Base-by-base conservation (phyloP, 768 basidiomycete genomes). In the Pleurotus tuoliensis region DNA sequence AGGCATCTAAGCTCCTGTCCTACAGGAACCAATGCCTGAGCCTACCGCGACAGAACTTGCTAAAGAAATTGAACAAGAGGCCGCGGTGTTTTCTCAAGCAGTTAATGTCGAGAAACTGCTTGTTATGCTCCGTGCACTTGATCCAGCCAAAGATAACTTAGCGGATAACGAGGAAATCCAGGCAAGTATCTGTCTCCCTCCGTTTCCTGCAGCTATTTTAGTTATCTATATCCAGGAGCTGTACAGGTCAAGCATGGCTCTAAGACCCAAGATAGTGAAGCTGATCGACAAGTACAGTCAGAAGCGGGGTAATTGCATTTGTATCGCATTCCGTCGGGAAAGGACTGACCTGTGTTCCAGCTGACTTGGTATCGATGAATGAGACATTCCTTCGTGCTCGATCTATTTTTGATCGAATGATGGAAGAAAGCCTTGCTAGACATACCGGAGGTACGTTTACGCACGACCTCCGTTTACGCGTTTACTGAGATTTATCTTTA, bases 261-360 rank as follows among this genome's bases (percentile, higher is more conserved):
- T 97, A 40, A 81, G 95, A 45, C 94, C 94, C 5, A 95, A 94
- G 78, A 96, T 98, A 60, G 94, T 97, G 59, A 94, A 94, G 66
- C 72, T 98, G 54, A 97, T 98, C 60, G 94, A 97, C 68, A 97
- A 94, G 75, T 98, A 98, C 67, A 94, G 89, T 63, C 94, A 96
- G 76, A 97, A 98, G 74, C 80, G 94, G 72, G 81, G 81, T 78
- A 57, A 37, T 62, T 68, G 16, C 25, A 58, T 55, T 39, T 37
- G 55, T 48, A 50, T 50, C 39, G 0, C 20, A 37, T 34, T 13
- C 41, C 25, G 13, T 60, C 48, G 34, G 34, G 79, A 82, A 25
- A 54, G 53, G 71, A 44, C 15, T 39, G 49, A 44, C 20, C 40
- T 27, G 15, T 49, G 18, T 12, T 55, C 12, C 62, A 96, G 95